phyloP scores from a whole-genome alignment of 805 yeast genomes.

The Myxozyma nipponensis region DNA sequence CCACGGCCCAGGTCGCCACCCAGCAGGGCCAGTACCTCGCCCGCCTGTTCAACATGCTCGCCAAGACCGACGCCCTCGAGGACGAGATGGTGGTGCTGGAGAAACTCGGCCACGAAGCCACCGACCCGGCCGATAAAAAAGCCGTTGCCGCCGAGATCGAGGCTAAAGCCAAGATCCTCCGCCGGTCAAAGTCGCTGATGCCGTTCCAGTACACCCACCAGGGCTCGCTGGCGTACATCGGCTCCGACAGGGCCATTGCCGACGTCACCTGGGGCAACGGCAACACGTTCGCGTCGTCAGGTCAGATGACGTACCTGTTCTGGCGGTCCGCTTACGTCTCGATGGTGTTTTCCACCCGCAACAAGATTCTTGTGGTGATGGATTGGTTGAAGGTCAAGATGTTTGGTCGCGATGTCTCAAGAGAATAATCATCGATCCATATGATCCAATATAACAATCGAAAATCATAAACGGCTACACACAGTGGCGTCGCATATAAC shows the following conservation, averaged over 20 bases:
- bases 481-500: too few relatives aligned
- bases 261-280: slow-evolving; percentile 66
- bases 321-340: slow-evolving; percentile 93
- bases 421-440: too few relatives aligned
- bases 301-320: slow-evolving; percentile 81
- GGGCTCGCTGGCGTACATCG: slow-evolving; percentile 93
- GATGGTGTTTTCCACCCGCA: slow-evolving; percentile 87
- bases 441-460: too few relatives aligned
- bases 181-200: slow-evolving; percentile 37
- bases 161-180: slow-evolving; percentile 41
- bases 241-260: slow-evolving; percentile 87
- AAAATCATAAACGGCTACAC: too few relatives aligned
- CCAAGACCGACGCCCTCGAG: slow-evolving; percentile 37
- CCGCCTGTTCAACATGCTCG: slow-evolving; percentile 48
- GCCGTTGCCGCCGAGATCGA: slow-evolving; percentile 47
- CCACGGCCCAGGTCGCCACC: slow-evolving; percentile 96
- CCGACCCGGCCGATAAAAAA: slow-evolving; percentile 35
- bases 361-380: slow-evolving; percentile 75
- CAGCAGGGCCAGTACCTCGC: slow-evolving; percentile 88
- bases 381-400: slow-evolving; percentile 87
- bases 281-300: slow-evolving; percentile 76
- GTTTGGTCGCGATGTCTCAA: slow-evolving; percentile 91
- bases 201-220: slow-evolving; percentile 80
- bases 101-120: slow-evolving; percentile 36
- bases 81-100: slow-evolving; percentile 41